Conservation (phyloP, 768 basidiomycete species). For the Kwoniella mangroviensis region DNA sequence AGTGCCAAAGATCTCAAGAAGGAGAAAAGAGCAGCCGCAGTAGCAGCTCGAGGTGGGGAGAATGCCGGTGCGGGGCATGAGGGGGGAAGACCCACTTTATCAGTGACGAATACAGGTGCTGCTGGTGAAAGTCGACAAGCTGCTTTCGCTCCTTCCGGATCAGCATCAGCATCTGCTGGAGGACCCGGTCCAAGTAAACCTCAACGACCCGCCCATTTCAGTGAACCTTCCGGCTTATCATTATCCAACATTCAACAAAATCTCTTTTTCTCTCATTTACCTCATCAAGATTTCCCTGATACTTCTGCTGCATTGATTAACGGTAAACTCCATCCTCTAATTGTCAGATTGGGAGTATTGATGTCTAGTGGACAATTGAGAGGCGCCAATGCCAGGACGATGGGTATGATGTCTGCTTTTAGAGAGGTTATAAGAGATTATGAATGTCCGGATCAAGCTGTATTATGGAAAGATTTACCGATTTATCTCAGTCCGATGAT, state of each 20-base stretch:
- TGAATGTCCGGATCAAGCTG: constrained; percentile 40
- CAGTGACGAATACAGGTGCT: constrained; percentile 8
- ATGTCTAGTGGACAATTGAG: constrained; percentile 91
- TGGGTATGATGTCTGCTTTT: constrained; percentile 87
- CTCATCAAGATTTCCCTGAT: constrained; percentile 35
- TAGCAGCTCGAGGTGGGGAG: constrained; percentile 42
- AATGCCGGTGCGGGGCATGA: background rate
- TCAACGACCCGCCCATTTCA: constrained; percentile 23
- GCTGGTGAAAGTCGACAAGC: background rate
- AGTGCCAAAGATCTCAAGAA: constrained; percentile 55
- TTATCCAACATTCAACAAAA: constrained; percentile 32
- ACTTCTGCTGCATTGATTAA: constrained; percentile 38
- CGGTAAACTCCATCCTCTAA: constrained; percentile 75
- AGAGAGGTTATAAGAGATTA: constrained; percentile 71
- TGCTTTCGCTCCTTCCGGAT: background rate
- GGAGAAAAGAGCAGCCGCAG: constrained; percentile 55
- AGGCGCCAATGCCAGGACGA: constrained; percentile 93
- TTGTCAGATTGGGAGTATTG: constrained; percentile 82
- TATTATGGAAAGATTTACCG: constrained; percentile 45
- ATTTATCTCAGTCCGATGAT: constrained; percentile 48
- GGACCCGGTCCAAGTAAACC: constrained; percentile 9
- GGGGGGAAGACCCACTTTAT: constrained; percentile 8
- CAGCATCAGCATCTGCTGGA: background rate
- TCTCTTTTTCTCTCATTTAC: constrained; percentile 54
- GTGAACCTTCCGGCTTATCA: constrained; percentile 7